Base-by-base conservation (phyloP, 257 asterid genomes). In the Anisodus acutangulus region DNA sequence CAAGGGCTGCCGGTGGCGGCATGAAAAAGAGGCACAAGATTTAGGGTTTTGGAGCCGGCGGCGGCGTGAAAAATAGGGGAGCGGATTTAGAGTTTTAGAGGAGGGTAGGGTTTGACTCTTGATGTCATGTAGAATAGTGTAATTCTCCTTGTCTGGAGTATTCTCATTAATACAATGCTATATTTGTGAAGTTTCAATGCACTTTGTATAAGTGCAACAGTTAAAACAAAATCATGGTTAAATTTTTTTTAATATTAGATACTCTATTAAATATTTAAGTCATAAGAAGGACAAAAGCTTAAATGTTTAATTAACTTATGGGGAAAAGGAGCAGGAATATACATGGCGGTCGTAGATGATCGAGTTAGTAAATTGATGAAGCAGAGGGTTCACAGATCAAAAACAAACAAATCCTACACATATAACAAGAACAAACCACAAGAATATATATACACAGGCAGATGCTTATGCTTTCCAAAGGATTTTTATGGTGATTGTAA, bases 391-490 rank as follows among this genome's bases (percentile, higher is more conserved):
- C 70, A 70, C 85, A 83, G 71, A 83, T 72, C 74, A 71, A 62
- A 83, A 83, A n/a, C 81, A 71, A 83, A 83, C 74, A 83, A 83
- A 83, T 41, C 22, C 19, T 69, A 59, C 85, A 83, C 85, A 74
- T 0, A 58, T 57, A 55, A 83, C 82, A 83, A 83, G 84, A 81
- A 81, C 47, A 83, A 19, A 70, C 85, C 81, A 83, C 17, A 78
- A 22, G 17, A 6, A 17, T 54, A 78, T 9, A 31, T 0, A 17
- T 54, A 78, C 17, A 82, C 55, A 82, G 17, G 49, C 66, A 63
- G 64, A 70, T 69, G 71, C 47, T 62, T 81, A 31, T 64, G 79
- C 62, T 19, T 82, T 63, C 79, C 79, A 35, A 4, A 64, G 79
- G 69, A 82, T 68, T 43, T 81, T 81, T 17, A 51, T 31, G 62